phyloP scores from a whole-genome alignment of 495 filamentous ascomycete species.

The Lophiotrema nucula region DNA sequence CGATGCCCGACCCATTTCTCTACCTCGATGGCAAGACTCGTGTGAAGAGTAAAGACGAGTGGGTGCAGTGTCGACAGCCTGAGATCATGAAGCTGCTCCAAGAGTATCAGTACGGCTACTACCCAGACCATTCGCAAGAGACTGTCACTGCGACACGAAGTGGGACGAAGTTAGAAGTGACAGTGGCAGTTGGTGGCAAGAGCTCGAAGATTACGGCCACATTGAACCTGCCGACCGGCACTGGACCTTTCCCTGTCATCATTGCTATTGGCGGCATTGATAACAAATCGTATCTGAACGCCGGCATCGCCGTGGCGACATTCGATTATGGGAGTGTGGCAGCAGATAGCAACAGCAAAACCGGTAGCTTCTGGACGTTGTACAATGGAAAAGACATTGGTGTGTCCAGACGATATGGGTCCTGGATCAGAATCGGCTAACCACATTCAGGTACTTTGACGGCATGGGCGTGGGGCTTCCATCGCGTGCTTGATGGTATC shows the following conservation, averaged over 20 bases:
- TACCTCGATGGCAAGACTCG: slow-evolving; percentile 50
- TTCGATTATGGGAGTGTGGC: slow-evolving; percentile 53
- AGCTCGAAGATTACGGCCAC: slow-evolving; percentile 48
- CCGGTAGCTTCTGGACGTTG: slow-evolving; percentile 52
- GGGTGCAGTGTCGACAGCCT: slow-evolving; percentile 53
- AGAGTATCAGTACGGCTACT: slow-evolving; percentile 57
- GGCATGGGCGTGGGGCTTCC: slow-evolving; percentile 57
- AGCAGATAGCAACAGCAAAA: slow-evolving; percentile 52
- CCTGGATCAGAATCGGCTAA: too few relatives aligned
- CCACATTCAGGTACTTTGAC: slow-evolving; percentile 47
- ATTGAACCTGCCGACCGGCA: slow-evolving; percentile 45
- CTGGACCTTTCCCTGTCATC: slow-evolving; percentile 50
- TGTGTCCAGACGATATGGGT: too few relatives aligned
- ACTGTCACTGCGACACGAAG: slow-evolving; percentile 52
- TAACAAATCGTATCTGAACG: slow-evolving; percentile 50
- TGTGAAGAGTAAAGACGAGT: slow-evolving; percentile 49
- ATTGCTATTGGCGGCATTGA: slow-evolving; percentile 57
- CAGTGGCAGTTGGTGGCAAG: slow-evolving; percentile 49
- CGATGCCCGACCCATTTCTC: slow-evolving; percentile 52
- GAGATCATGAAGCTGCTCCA: slow-evolving; percentile 54
- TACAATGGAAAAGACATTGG: slow-evolving; percentile 55
- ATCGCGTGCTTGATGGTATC: slow-evolving; percentile 52
- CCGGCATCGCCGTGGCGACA: slow-evolving; percentile 52
- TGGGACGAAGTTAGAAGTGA: slow-evolving; percentile 50
- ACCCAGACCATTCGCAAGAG: slow-evolving; percentile 52